Conservation (phyloP, 805 yeast species). For the Candida wancherniae region DNA sequence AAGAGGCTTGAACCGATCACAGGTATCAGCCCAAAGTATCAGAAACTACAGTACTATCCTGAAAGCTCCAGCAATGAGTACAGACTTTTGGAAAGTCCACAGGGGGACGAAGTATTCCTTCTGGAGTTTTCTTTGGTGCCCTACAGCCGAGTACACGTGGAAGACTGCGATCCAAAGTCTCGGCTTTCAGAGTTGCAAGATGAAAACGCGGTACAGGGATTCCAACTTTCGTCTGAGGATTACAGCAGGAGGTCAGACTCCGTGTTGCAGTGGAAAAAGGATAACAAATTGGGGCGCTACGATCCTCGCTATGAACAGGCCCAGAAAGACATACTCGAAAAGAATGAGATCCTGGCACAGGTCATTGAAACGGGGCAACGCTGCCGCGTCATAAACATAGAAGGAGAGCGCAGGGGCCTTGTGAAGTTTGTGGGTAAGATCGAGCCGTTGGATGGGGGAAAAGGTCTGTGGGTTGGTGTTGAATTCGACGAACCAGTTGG, state of each 20-base stretch:
- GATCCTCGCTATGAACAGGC: conserved; percentile 46
- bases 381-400: conserved; percentile 45
- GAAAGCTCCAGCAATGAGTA: conserved; percentile 33
- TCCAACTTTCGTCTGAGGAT: conserved; percentile 51
- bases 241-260: conserved; percentile 58
- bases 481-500: conserved; percentile 85
- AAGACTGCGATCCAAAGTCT: conserved; percentile 51
- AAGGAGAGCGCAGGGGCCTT: conserved; percentile 61
- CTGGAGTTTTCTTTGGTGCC: conserved; percentile 28
- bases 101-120: conserved; percentile 18
- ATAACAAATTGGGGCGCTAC: conserved; percentile 66
- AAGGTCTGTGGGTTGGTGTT: conserved; percentile 71
- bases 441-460: conserved; percentile 49
- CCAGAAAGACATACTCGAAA: conserved; percentile 21
- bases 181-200: conserved; percentile 36
- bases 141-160: conserved; percentile 51
- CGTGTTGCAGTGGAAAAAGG: conserved; percentile 73
- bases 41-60: conserved; percentile 45
- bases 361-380: conserved; percentile 46
- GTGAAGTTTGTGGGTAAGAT: conserved; percentile 68
- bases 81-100: conserved; percentile 21
- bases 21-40: conserved; percentile 62
- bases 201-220: conserved; percentile 29
- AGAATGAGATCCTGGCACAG: conserved; percentile 10
- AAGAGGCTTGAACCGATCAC: conserved; percentile 61